phyloP scores from a whole-genome alignment of 2,329 filamentous ascomycete species.

The Trichophyton rubrum region DNA sequence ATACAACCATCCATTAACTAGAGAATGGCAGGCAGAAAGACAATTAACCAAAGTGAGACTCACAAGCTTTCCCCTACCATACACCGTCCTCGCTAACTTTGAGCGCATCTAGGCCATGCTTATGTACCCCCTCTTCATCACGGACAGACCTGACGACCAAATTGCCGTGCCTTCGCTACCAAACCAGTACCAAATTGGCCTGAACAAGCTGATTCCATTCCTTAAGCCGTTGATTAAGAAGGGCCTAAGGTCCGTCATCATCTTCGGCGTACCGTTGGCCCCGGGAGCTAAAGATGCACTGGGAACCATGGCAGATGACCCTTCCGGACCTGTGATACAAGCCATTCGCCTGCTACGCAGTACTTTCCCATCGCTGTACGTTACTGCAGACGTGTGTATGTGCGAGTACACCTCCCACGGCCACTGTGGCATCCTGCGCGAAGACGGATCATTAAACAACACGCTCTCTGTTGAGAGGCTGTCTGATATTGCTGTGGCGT shows the following conservation, averaged over 20 bases:
- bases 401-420: conserved; percentile 98
- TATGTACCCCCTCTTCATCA: conserved; percentile 94
- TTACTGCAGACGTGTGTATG: conserved; percentile 85
- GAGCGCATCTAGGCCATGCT: conserved; percentile 66
- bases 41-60: conserved; percentile 65
- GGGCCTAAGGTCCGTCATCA: conserved; percentile 81
- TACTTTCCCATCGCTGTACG: conserved; percentile 80
- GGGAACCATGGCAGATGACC: conserved; percentile 85
- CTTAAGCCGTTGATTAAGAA: conserved; percentile 78
- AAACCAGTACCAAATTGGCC: conserved; percentile 73
- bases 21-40: conserved; percentile 71
- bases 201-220: conserved; percentile 76
- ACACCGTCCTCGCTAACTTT: background rate
- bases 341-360: conserved; percentile 72
- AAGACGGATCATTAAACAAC: conserved; percentile 90
- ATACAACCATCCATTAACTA: conserved; percentile 66
- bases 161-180: conserved; percentile 80
- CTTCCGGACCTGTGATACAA: conserved; percentile 79
- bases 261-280: conserved; percentile 84
- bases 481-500: conserved; percentile 92
- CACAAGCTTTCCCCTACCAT: conserved; percentile 2
- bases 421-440: conserved; percentile 88
- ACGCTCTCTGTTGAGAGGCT: conserved; percentile 85
- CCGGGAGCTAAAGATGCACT: conserved; percentile 77
- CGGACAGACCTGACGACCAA: conserved; percentile 87